Base-by-base conservation (phyloP, 2,329 filamentous ascomycete species). In the Dactylellina leptospora region DNA sequence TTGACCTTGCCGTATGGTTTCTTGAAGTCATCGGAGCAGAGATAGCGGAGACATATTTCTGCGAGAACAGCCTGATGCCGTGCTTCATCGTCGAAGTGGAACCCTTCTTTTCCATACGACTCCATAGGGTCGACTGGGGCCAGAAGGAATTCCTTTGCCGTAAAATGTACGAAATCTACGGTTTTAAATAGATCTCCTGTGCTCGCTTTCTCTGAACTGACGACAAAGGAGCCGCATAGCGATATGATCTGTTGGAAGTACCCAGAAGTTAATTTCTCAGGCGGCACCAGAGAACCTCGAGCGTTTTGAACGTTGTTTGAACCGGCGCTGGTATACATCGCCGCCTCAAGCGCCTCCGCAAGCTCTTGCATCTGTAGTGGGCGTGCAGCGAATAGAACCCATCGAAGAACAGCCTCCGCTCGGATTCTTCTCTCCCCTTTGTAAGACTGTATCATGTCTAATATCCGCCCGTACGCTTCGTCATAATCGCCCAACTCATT, bases 161-260 rank as follows among this genome's bases (percentile, higher is more conserved):
- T 70, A 13, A 74, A 75, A 48, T 74, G 66, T 2, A 73, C 62
- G 38, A 75, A 74, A 30, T 74, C 61, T 22, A 75, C 22, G 11
- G 51, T 69, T 18, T 62, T 47, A 13, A 63, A 3, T 38, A 54
- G 13, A 13, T 55, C 60, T 2, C 56, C 47, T 10, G 61, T 66
- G 28, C 51, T 42, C 10, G 61, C 61, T 22, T 66, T 66, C 20
- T 58, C 53, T n/a, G 50, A 45, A 10, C 33, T 44, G 13, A 48
- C 38, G 20, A 63, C 53, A 27, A 73, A 51, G 1, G 58, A 73
- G n/a, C 72, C 62, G 9, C 74, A 75, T 3, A 63, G 45, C 1
- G 36, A 40, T 13, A 74, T 50, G 10, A 75, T 73, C 33, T 62
- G 47, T 13, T 66, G 61, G 27, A 66, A 66, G 25, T 48, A 42